A percentile compares a stretch with the other conserved stretches of the same genome.
Evolutionary conservation across 495 filamentous ascomycete species (phyloP).

Genomic region (Eremomyces bilateralis): DNA sequence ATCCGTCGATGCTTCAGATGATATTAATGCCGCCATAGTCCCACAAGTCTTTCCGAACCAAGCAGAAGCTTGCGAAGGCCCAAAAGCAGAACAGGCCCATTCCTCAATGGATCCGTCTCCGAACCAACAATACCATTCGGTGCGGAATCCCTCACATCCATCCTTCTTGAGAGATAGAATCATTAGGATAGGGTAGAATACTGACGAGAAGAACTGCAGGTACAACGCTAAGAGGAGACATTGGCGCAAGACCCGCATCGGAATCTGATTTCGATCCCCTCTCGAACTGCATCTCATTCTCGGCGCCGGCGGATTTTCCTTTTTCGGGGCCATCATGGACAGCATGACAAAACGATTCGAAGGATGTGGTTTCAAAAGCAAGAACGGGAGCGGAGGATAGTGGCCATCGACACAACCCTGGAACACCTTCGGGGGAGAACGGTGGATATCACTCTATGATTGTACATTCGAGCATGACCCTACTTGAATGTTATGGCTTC

Average conservation of each 20-base stretch:
- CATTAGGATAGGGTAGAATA: neutral
- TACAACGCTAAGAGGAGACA: slow-evolving; percentile 99
- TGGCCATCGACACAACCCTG: too few species aligned
- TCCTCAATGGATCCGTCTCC: slow-evolving; percentile 97
- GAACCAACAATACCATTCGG: slow-evolving; percentile 97
- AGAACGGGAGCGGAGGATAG: too few species aligned
- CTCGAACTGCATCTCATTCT: too few species aligned
- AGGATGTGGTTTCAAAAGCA: too few species aligned
- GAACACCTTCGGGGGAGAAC: too few species aligned
- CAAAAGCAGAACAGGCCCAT: slow-evolving; percentile 99
- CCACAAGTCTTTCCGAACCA: slow-evolving; percentile 98
- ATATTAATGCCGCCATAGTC: slow-evolving; percentile 33
- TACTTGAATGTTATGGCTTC: too few species aligned
- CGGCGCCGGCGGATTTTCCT: too few species aligned
- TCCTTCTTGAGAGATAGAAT: neutral
- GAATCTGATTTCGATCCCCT: slow-evolving; percentile 46
- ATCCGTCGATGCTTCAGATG: too few species aligned
- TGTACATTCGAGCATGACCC: too few species aligned
- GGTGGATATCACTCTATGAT: too few species aligned
- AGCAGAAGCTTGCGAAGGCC: slow-evolving; percentile 99
- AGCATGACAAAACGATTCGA: too few species aligned
- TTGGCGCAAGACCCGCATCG: slow-evolving; percentile 99
- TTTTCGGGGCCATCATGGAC: too few species aligned
- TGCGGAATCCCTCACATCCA: slow-evolving; percentile 23
- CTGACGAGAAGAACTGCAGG: slow-evolving; percentile 24